Base-by-base conservation (phyloP, 371 early-diverging fungal species). In the Chytridium lagenaria region DNA sequence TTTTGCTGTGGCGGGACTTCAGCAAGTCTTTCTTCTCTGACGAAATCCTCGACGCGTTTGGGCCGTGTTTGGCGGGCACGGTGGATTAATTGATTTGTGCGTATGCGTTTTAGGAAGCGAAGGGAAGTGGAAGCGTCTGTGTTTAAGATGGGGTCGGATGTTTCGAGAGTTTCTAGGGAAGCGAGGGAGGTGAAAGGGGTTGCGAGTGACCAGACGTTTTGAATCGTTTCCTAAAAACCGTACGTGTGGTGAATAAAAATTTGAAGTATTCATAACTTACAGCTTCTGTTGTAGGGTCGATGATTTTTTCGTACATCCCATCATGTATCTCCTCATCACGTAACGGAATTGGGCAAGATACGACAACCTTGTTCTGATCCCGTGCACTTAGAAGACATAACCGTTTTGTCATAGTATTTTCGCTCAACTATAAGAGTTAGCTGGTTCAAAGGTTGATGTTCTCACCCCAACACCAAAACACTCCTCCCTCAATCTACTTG, bases 101-200 rank as follows among this genome's bases (percentile, higher is more conserved):
- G 80, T n/a, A 85, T 72, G 15, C 83, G 81, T 38, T 83, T 84
- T 26, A 86, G 66, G 68, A 85, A 82, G 5, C 78, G 66, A 1
- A 69, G 31, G 31, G 67, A 68, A 23, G 67, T 28, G 7, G 61
- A 61, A 2, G 30, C 34, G 5, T 70, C 68, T 50, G 23, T 37
- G 5, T 23, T 49, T 34, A 10, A 59, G 59, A n/a, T 15, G 19
- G 33, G 44, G 23, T 59, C 44, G 22, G 10, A 7, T 28, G 34
- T 61, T 2, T 31, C 36, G 67, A 50, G 16, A 59, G 49, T 69
- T 73, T 70, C 71, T 64, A 75, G 49, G 61, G 44, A 34, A 55
- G 30, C 55, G 57, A 39, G 3, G 68, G 70, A 38, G 44, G 51
- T 40, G 67, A 59, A 67, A 61, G 61, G 31, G 36, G 61, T 61